Conservation (phyloP, 2,329 filamentous ascomycete species). For the Dothidotthia symphoricarpi region DNA sequence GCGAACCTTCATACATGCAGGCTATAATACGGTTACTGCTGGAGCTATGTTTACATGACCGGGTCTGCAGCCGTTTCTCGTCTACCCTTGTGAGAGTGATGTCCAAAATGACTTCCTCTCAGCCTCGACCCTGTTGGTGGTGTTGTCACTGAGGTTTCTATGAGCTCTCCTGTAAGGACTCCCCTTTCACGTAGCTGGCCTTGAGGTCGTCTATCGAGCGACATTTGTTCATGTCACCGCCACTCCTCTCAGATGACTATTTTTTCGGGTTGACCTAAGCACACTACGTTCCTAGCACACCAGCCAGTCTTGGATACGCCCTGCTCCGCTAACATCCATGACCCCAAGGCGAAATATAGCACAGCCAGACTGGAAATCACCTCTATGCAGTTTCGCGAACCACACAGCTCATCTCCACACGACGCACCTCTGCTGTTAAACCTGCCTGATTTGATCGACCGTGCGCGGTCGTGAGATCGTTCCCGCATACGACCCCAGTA, state of each 20-base stretch:
- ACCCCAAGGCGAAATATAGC: conserved; percentile 19
- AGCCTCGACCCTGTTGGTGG: conserved; percentile 20
- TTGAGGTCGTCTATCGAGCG: too few species aligned
- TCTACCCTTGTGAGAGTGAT: background rate
- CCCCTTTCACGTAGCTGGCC: conserved; percentile 18
- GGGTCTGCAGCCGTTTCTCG: too few species aligned
- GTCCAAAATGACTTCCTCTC: conserved; percentile 10
- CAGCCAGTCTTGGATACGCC: conserved; percentile 10
- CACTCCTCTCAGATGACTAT: too few species aligned
- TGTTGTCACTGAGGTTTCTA: conserved; percentile 1
- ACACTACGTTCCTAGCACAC: too few species aligned
- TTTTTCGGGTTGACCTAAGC: too few species aligned
- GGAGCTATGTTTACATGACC: background rate
- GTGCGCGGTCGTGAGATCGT: conserved; percentile 25
- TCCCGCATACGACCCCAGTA: conserved; percentile 20
- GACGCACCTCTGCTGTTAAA: conserved; percentile 20
- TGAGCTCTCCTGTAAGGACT: conserved; percentile 17
- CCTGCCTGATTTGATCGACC: conserved; percentile 21
- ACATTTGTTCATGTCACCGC: too few species aligned
- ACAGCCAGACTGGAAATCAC: conserved; percentile 15
- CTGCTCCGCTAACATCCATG: conserved; percentile 4
- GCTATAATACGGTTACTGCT: too few species aligned
- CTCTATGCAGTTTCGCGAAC: conserved; percentile 34
- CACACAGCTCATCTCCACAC: conserved; percentile 26
- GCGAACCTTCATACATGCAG: too few species aligned